Evolutionary conservation across 2,329 filamentous ascomycete genomes (phyloP), one percentile per base, ranked within the genome.

Genomic region (Fusarium udum): DNA sequence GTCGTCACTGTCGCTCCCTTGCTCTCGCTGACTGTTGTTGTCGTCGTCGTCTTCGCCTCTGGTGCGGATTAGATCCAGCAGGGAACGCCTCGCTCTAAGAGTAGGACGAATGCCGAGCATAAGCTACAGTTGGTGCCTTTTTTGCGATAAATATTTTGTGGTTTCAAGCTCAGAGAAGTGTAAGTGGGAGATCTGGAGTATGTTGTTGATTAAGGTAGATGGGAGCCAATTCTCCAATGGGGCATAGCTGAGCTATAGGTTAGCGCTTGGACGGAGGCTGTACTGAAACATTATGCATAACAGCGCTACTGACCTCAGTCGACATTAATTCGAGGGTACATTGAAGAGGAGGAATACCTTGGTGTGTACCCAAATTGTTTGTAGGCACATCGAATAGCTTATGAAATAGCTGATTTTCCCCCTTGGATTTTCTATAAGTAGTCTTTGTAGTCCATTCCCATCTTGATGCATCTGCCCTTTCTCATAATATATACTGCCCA

Each of bases 71-170:
- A 89, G 82, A 69, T 88, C 87, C 80, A 89, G 84, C 75, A 89
- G 80, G 71, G 86, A 88, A 76, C 85, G 86, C 81, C 86, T 84
- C 77, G 85, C 84, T 85, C 83, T 85, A 74, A 89, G 81, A 69
- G 82, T 83, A 60, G 85, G 85, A 64, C 82, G 83, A 66, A 88
- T 82, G 81, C 87, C 87, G 77, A 87, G 81, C 86, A 88, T 88
- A 84, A 70, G 67, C 58, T 70, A 43, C 26, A 43, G 39, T 59
- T 49, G 48, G 77, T 63, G 64, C 40, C 34, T 52, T 72, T 74
- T 42, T 61, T 43, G 61, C 43, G 75, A 69, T 67, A 45, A 57
- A 52, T 56, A 48, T 39, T 58, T 55, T 53, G 61, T 57, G 60
- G 61, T 55, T 55, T 40, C 64, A 58, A 67, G 59, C 51, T 69